Base-by-base conservation (phyloP, 2,329 filamentous ascomycete genomes). In the Delphinella strobiligena region DNA sequence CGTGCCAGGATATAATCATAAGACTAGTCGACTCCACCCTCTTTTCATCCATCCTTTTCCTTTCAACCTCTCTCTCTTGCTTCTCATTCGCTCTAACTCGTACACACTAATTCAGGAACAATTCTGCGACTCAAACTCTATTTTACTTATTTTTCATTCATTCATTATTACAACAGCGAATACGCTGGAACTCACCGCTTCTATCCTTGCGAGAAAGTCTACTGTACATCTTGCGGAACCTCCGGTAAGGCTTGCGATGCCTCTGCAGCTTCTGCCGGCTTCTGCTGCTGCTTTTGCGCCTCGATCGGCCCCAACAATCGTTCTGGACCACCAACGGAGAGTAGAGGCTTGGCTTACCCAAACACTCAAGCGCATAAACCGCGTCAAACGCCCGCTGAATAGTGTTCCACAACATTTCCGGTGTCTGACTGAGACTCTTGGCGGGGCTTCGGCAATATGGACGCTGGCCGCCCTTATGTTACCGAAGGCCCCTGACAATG, bases 231-330 rank as follows among this genome's bases (percentile, higher is more conserved):
- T n/a, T n/a, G n/a, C n/a, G n/a, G n/a, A n/a, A n/a, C n/a, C n/a
- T n/a, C n/a, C n/a, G n/a, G n/a, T n/a, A n/a, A n/a, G n/a, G n/a
- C 19, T 36, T 34, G 40, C 33, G 19, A 96, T 96, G 91, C 87
- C 87, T 61, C 82, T 87, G 56, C 82, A 91, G 71, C 72, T 98
- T 61, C 71, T 98, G 54, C 91, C 91, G 52, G 89, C 89, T 47
- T 96, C 91, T 55, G 91, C 91, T 51, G 87, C 88, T 47, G 89
- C 91, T 56, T 98, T 96, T 69, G 89, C 89, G 54, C 89, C 89
- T 52, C 78, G 91, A 56, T 86, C 86, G 36, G 87, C 85, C 18
- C 89, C 93, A 62, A 96, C 93, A 60, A 85, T 98, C 51, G 91
- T 98, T 45, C 72, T 98, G 54, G 83, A 80, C 56, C 82, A 81